phyloP scores from a whole-genome alignment of 176 grass and related monocot species.

The Typha latifolia region DNA sequence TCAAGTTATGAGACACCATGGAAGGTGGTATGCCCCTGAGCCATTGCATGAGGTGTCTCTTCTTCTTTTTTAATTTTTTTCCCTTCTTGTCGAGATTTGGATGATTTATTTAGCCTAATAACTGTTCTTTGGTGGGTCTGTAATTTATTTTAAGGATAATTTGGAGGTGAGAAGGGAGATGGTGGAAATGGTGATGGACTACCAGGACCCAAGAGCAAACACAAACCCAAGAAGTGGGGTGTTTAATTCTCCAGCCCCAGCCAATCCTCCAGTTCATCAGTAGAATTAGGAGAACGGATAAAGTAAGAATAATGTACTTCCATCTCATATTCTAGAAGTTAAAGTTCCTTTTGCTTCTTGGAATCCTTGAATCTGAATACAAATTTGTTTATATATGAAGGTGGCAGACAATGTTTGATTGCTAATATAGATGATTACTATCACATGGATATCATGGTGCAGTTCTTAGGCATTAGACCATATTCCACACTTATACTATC shows the following conservation, averaged over 20 bases:
- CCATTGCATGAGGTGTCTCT: not conserved
- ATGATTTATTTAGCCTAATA: too few relatives aligned
- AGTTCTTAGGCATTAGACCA: too few relatives aligned
- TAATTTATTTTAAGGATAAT: not conserved
- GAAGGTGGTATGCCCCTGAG: not conserved
- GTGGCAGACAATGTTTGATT: too few relatives aligned
- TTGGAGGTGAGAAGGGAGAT: conserved; percentile 8
- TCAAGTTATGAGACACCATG: not conserved
- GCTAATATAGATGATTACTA: too few relatives aligned
- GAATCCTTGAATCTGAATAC: too few relatives aligned
- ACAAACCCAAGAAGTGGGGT: conserved; percentile 41
- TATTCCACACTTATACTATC: too few relatives aligned
- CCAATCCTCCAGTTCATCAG: conserved; percentile 23
- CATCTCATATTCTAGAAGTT: too few relatives aligned
- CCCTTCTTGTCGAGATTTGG: too few relatives aligned
- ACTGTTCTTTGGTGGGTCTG: not conserved
- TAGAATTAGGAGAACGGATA: conserved; percentile 17
- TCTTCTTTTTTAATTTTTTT: too few relatives aligned
- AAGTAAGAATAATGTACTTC: not conserved
- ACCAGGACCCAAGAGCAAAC: conserved; percentile 42
- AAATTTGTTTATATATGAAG: too few relatives aligned
- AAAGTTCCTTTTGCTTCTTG: too few relatives aligned
- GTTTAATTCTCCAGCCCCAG: conserved; percentile 15
- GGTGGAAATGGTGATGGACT: conserved; percentile 39
- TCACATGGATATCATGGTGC: too few relatives aligned